Base-by-base conservation (phyloP, 2,329 filamentous ascomycete genomes). In the Neonectria neomacrospora region DNA sequence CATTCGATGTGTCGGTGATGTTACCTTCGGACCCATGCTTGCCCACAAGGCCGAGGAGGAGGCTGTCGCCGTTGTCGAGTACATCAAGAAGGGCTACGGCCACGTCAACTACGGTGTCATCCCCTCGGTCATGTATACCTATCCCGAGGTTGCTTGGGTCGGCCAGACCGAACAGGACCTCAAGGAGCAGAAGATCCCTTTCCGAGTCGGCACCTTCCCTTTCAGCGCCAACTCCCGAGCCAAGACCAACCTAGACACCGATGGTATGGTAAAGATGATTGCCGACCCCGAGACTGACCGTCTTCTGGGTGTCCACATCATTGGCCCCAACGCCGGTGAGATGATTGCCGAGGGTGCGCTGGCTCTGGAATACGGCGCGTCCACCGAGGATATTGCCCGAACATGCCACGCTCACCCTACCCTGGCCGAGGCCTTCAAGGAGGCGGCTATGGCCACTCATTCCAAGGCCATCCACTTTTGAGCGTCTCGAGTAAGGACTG, bases 1-100 rank as follows among this genome's bases (percentile, higher is more conserved):
- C 84, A 97, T 99, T 80, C 94, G 96, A 74, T 96, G 95, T 75
- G 91, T 98, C 71, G 96, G 96, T 77, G 96, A 98, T 80, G 92
- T 89, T 77, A 99, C 96, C 50, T 99, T 99, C 79, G 96, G 96
- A 10, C 94, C 94, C 76, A 99, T 99, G 96, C 90, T 99, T 76
- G 96, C 96, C 58, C 96, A 99, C 88, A 99, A 99, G 88, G 96
- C 96, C 54, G 96, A 99, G 83, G 96, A 99, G 83, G 96, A 99
- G 83, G 96, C 88, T 64, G 94, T 98, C 68, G 96, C 96, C 32
- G 95, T 91, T 61, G 86, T 98, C 67, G 96, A 99, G 82, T 98
- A 94, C 86, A 96, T 99, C 82, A 95, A 93, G 84, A 98, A 98
- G 86, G 94, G 94, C 70, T 91, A 96, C 81, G 96, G 96, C 63